Evolutionary conservation across 129 eudicot genomes (phyloP).

Genomic region (Centrapalus pauciflorus): DNA sequence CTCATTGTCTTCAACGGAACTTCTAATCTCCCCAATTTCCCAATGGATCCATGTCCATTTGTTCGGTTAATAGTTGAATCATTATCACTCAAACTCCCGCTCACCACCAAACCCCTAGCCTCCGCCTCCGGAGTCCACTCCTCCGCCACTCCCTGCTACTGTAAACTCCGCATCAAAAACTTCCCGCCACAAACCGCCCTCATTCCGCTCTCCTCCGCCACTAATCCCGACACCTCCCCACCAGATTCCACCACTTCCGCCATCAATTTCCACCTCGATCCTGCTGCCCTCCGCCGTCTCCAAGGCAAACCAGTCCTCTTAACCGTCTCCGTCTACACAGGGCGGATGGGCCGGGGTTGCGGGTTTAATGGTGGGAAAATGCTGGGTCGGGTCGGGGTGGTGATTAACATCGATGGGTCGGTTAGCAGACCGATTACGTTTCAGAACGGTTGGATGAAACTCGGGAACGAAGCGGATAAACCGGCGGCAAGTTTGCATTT

Average conservation of each 20-base stretch:
- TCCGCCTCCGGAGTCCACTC: slow-evolving; percentile 67
- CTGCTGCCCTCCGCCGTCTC: slow-evolving; percentile 60
- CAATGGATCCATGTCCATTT: slow-evolving; percentile 98
- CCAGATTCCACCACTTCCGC: slow-evolving; percentile 30
- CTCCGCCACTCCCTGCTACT: slow-evolving; percentile 70
- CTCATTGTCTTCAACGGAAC: background rate
- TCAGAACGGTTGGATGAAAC: slow-evolving; percentile 86
- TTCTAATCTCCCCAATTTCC: background rate
- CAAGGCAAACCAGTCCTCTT: slow-evolving; percentile 44
- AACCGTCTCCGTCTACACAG: slow-evolving; percentile 60
- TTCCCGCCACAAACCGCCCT: slow-evolving; percentile 73
- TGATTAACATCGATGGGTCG: slow-evolving; percentile 37
- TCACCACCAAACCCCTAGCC: slow-evolving; percentile 43
- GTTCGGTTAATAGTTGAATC: slow-evolving; percentile 72
- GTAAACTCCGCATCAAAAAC: slow-evolving; percentile 56
- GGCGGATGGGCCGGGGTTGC: slow-evolving; percentile 66
- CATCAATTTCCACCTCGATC: slow-evolving; percentile 64
- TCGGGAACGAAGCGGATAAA: slow-evolving; percentile 32
- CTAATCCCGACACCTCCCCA: slow-evolving; percentile 13
- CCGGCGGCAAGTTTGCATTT: slow-evolving; percentile 55
- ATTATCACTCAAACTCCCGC: slow-evolving; percentile 64
- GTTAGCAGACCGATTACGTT: slow-evolving; percentile 38
- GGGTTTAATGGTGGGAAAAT: slow-evolving; percentile 58
- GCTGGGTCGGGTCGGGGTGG: slow-evolving; percentile 46
- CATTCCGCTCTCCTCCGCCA: slow-evolving; percentile 45